These are phyloP conservation scores for Botrytis paeoniae DNA, from an alignment of 2,329 filamentous ascomycete species.

Conservation along the genomic window DNA sequence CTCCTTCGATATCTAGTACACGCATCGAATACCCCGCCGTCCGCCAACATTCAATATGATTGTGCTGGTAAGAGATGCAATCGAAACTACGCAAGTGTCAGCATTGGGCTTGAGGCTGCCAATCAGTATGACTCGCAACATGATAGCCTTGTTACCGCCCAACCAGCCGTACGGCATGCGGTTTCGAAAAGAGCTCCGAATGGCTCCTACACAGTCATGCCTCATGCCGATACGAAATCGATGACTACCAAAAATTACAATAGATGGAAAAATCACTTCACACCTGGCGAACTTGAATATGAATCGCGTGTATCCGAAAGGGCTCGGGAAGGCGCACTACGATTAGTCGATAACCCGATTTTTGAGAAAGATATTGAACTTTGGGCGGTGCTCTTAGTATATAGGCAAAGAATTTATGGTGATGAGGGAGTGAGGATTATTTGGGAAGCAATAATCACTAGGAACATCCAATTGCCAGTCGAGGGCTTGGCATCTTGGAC, in stretches of 20 bases:
- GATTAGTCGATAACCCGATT: constrained; percentile 37
- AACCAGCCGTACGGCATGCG: neutral
- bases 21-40: constrained; percentile 17
- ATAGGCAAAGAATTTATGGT: constrained; percentile 43
- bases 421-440: constrained; percentile 42
- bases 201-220: neutral
- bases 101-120: neutral
- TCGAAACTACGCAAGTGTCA: neutral
- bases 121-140: neutral
- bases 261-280: constrained; percentile 23
- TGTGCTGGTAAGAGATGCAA: neutral
- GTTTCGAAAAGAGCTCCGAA: neutral
- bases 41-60: neutral
- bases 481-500: constrained; percentile 40
- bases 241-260: constrained; percentile 2
- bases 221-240: neutral
- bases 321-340: constrained; percentile 16
- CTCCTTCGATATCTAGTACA: constrained; percentile 29
- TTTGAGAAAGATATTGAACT: constrained; percentile 36
- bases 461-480: constrained; percentile 42
- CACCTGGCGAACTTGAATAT: constrained; percentile 31
- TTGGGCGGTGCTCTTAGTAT: constrained; percentile 44
- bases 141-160: neutral
- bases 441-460: constrained; percentile 42
- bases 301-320: constrained; percentile 35